Evolutionary conservation across 805 yeast species (phyloP).

Genomic region (Yamadazyma sp.): DNA sequence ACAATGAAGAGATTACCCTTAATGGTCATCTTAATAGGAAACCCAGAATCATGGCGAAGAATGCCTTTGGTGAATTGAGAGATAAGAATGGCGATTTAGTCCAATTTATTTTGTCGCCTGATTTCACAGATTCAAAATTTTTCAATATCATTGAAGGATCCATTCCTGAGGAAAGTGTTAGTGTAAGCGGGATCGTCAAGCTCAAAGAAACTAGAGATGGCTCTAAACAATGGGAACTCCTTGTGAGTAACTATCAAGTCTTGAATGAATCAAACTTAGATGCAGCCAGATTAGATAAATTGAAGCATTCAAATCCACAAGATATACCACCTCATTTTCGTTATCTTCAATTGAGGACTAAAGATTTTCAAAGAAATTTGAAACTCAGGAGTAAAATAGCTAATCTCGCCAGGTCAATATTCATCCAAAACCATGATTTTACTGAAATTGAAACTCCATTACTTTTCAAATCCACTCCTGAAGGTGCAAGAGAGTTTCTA

Average conservation of each 20-base stretch:
- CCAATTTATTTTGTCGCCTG: slow-evolving; percentile 48
- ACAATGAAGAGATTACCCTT: slow-evolving; percentile 38
- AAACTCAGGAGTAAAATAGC: slow-evolving; percentile 57
- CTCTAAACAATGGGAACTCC: slow-evolving; percentile 52
- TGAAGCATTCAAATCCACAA: slow-evolving; percentile 46
- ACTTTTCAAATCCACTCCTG: slow-evolving; percentile 93
- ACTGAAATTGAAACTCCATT: slow-evolving; percentile 91
- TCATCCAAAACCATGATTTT: slow-evolving; percentile 46
- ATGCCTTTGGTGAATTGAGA: slow-evolving; percentile 72
- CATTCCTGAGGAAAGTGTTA: slow-evolving; percentile 69
- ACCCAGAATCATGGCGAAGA: slow-evolving; percentile 66
- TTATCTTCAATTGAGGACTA: slow-evolving; percentile 72
- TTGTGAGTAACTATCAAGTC: slow-evolving; percentile 47
- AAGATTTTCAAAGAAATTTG: slow-evolving; percentile 53
- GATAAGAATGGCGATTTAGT: slow-evolving; percentile 66
- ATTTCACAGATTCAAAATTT: slow-evolving; percentile 34
- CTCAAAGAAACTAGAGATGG: slow-evolving; percentile 19
- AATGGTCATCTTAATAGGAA: slow-evolving; percentile 84
- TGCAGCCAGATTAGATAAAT: slow-evolving; percentile 65
- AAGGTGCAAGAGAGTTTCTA: slow-evolving; percentile 93
- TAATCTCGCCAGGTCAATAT: slow-evolving; percentile 37
- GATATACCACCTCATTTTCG: slow-evolving; percentile 78
- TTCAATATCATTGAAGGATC: slow-evolving; percentile 43
- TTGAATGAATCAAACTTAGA: slow-evolving; percentile 62
- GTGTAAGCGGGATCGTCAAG: slow-evolving; percentile 56